Evolutionary conservation across 352 stramenopile genomes (phyloP).

Genomic region (Globisporangium megalacanthum): DNA sequence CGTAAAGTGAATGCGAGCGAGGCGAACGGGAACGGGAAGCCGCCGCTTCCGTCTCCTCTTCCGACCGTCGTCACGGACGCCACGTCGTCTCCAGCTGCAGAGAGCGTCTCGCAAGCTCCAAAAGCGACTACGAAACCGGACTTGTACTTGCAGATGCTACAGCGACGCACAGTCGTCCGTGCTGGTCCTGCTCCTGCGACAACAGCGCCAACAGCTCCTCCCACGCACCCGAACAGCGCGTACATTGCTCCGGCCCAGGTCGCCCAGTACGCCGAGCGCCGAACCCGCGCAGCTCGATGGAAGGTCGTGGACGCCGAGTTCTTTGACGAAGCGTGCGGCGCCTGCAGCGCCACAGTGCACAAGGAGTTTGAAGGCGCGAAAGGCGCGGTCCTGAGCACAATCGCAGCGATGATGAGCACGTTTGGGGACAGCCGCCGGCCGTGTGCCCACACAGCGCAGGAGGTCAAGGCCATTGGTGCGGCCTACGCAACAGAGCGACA

Average conservation of each 20-base stretch:
- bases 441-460: slow-evolving; percentile 52
- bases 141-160: slow-evolving; percentile 77
- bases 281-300: slow-evolving; percentile 50
- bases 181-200: slow-evolving; percentile 3
- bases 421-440: slow-evolving; percentile 63
- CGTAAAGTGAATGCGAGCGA: slow-evolving; percentile 13
- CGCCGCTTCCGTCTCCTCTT: not conserved
- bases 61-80: not conserved
- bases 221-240: slow-evolving; percentile 48
- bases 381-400: slow-evolving; percentile 46
- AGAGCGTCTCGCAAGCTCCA: not conserved
- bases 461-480: slow-evolving; percentile 48
- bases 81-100: slow-evolving; percentile 6
- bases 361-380: slow-evolving; percentile 31
- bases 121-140: slow-evolving; percentile 35
- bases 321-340: slow-evolving; percentile 43
- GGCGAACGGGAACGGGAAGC: not conserved
- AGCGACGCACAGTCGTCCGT: slow-evolving; percentile 50
- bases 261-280: slow-evolving; percentile 42
- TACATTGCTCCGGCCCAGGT: slow-evolving; percentile 50
- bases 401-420: slow-evolving; percentile 81
- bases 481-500: not conserved
- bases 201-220: not conserved
- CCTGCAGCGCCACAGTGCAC: slow-evolving; percentile 47
- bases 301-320: slow-evolving; percentile 72